Conservation (phyloP, 345 rosid genomes). For the Jatropha curcas region DNA sequence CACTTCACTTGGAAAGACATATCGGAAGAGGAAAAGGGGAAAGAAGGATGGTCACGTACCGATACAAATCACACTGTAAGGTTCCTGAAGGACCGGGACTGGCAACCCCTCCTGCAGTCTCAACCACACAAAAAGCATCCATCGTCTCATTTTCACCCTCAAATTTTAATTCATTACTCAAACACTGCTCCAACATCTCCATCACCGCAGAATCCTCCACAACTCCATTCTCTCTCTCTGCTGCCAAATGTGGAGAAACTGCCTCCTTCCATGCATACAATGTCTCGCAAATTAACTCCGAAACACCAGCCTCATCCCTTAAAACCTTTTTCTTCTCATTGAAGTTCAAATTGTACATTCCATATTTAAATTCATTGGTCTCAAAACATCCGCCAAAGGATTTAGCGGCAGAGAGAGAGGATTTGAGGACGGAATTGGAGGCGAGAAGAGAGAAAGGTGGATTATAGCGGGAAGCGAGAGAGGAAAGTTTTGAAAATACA, state of each 20-base stretch:
- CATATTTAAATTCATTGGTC: conserved; percentile 7
- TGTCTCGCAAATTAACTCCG: conserved; percentile 67
- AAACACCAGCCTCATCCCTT: conserved; percentile 24
- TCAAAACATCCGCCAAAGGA: conserved; percentile 19
- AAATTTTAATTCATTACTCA: conserved; percentile 43
- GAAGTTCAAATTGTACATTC: conserved; percentile 51
- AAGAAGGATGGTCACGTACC: conserved; percentile 37
- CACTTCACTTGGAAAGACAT: neutral
- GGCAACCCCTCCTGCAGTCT: conserved; percentile 97
- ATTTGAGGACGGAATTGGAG: conserved; percentile 57
- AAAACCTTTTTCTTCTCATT: conserved; percentile 40
- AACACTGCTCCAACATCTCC: conserved; percentile 43
- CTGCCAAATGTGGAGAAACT: conserved; percentile 87
- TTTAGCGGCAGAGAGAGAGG: conserved; percentile 58
- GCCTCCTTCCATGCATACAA: conserved; percentile 85
- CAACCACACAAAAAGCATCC: conserved; percentile 62
- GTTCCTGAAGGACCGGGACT: conserved; percentile 91
- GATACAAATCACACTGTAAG: conserved; percentile 86
- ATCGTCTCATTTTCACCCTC: conserved; percentile 21
- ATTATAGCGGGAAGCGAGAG: conserved; percentile 53
- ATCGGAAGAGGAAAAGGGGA: neutral
- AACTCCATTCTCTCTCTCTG: conserved; percentile 60
- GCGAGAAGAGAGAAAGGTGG: conserved; percentile 42
- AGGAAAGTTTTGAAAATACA: conserved; percentile 63
- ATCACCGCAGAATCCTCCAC: conserved; percentile 52